Evolutionary conservation across 208 protist genomes (phyloP), one percentile per base, ranked within the genome.

Genomic region (Trypanosoma cruzi): DNA sequence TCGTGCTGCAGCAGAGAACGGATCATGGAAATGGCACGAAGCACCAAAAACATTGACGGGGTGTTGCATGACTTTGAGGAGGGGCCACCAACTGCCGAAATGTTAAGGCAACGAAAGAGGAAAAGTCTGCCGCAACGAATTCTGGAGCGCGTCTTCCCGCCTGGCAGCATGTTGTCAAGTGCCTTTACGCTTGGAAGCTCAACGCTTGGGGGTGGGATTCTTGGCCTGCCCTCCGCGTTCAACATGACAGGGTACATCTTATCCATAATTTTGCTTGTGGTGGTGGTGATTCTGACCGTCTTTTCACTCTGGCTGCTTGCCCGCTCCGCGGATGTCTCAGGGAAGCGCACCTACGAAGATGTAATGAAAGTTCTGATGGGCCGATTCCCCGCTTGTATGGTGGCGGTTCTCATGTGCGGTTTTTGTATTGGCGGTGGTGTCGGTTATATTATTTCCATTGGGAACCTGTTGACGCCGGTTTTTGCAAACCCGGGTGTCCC

Each of bases 381-480:
- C 49, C 63, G 73, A 4, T 71, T 78, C 22, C 28, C 62, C 14
- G 80, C 73, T 65, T 79, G 67, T 57, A 53, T 36, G 5, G 50
- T 58, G 18, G 75, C 80, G 1, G 14, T 84, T 29, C 65, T 85
- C 28, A 77, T 86, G 71, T 55, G 79, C 18, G 60, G 52, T 42
- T 72, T 83, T 44, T 76, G 59, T n/a, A 24, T 68, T 66, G 59
- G 55, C 59, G 59, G 50, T 5, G 40, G 40, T 40, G 61, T 66
- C 5, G 61, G 46, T 4, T 66, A 66, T 22, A 40, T 66, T 28
- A 66, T 56, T 32, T 66, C 61, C 36, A 55, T 66, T 54, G 32
- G 44, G 37, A 55, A 66, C 34, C 18, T 66, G 16, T n/a, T 66
- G 6, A 56, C n/a, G 3, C 46, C 61, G 0, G 28, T 66, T 0